Percentiles rank a stretch among this genome's conserved stretches.
These are phyloP conservation scores for Microbotryomycetes sp. DNA, from an alignment of 1,284 basidiomycete genomes.

Conservation along the genomic window DNA sequence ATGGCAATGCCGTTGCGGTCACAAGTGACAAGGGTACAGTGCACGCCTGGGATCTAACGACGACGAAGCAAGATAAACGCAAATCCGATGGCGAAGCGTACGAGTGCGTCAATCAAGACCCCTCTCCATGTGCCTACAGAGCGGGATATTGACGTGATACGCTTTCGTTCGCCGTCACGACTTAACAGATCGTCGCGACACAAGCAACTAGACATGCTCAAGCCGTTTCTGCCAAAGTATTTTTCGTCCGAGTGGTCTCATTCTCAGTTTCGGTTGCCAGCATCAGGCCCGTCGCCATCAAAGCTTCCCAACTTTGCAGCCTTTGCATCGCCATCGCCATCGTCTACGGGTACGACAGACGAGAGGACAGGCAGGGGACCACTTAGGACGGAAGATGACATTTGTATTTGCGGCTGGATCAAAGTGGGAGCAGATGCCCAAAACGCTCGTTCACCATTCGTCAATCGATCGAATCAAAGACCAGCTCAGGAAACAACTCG, in stretches of 20 bases:
- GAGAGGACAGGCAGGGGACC: too few relatives aligned
- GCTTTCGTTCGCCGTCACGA: neutral
- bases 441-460: neutral
- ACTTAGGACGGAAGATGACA: too few relatives aligned
- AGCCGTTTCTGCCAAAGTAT: slow-evolving; percentile 66
- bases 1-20: slow-evolving; percentile 60
- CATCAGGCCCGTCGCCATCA: slow-evolving; percentile 43
- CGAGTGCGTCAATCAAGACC: slow-evolving; percentile 18
- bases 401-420: slow-evolving; percentile 34
- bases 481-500: neutral
- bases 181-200: slow-evolving; percentile 16
- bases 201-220: slow-evolving; percentile 35
- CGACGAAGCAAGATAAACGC: slow-evolving; percentile 29
- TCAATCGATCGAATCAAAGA: neutral
- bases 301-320: slow-evolving; percentile 21
- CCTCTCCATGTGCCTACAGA: too few relatives aligned
- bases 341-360: slow-evolving; percentile 8
- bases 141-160: neutral
- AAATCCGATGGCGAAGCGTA: slow-evolving; percentile 11
- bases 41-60: slow-evolving; percentile 74
- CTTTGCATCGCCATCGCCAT: slow-evolving; percentile 5
- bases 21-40: slow-evolving; percentile 97
- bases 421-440: slow-evolving; percentile 11
- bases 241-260: slow-evolving; percentile 91
- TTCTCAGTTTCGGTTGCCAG: slow-evolving; percentile 82